phyloP scores from a whole-genome alignment of 768 basidiomycete genomes.

The Phanerochaete carnosa region DNA sequence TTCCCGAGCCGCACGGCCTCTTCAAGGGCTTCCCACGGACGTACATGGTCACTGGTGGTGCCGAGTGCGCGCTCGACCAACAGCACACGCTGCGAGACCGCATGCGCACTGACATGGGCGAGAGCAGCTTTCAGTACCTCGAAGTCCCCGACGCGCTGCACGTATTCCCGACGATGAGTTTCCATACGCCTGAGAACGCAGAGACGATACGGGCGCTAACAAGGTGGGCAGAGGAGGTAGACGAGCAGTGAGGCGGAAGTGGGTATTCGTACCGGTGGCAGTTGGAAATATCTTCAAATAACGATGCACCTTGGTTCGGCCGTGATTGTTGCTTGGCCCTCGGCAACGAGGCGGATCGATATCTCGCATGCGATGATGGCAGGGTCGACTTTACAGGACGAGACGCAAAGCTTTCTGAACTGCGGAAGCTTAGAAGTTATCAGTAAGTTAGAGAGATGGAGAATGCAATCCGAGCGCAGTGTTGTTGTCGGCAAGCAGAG shows the following conservation, averaged over 20 bases:
- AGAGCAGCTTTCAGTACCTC: constrained; percentile 15
- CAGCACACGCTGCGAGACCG: constrained; percentile 20
- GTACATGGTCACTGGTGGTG: constrained; percentile 23
- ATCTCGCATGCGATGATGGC: too few species aligned
- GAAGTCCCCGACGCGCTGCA: constrained; percentile 18
- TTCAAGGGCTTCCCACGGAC: constrained; percentile 26
- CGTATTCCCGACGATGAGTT: constrained; percentile 4
- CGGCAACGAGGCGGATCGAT: too few species aligned
- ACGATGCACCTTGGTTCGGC: too few species aligned
- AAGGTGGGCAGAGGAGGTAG: not conserved
- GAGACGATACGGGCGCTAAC: not conserved
- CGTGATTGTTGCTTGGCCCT: too few species aligned
- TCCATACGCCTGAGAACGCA: constrained; percentile 16
- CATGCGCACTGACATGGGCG: constrained; percentile 20
- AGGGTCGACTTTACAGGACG: too few species aligned
- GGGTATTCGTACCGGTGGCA: too few species aligned
- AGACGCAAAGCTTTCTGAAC: too few species aligned
- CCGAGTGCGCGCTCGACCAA: constrained; percentile 22
- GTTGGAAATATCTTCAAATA: too few species aligned
- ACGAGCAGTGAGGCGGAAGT: not conserved
- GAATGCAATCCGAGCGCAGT: too few species aligned
- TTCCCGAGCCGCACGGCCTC: constrained; percentile 6
- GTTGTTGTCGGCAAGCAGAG: too few species aligned
- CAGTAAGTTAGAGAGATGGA: too few species aligned
- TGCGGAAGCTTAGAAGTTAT: too few species aligned